Evolutionary conservation across 495 filamentous ascomycete species (phyloP), one percentile per base, ranked within the genome.

Genomic region (Aspergillus carlsbadensis): DNA sequence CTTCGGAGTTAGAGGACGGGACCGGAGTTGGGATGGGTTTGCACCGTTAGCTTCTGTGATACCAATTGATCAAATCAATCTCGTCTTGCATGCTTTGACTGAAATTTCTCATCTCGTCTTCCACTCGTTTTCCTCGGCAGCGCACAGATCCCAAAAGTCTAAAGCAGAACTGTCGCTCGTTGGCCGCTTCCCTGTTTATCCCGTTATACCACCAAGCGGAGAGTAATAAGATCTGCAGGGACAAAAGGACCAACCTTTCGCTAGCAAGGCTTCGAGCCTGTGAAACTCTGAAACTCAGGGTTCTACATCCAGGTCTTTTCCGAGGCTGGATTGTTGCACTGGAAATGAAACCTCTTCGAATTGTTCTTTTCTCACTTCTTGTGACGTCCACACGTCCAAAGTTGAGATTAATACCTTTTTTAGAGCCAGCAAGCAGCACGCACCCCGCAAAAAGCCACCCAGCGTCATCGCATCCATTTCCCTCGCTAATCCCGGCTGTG

Each of bases 161-260:
- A 29, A 4, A 29, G 4, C 26, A 4, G 4, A 8, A 29, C 8
- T 29, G 26, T 29, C 26, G 26, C 26, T 29, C 26, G 26, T 29
- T 29, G 26, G 26, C 8, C 26, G 8, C 26, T 29, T 29, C 8
- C 26, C 26, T 35, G 26, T 8, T 35, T 35, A 35, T 47, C 17
- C 44, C n/a, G n/a, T n/a, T n/a, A n/a, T n/a, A n/a, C n/a, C n/a
- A n/a, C n/a, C n/a, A n/a, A 47, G n/a, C 29, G 34, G 17, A 14
- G 33, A 6, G 10, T 34, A 47, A 47, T 34, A 47, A 47, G 44
- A 47, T 47, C 44, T 47, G 29, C 44, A 47, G 44, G 44, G 44
- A 34, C 44, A 29, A 29, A 3, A 29, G 26, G 26, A 29, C 26
- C 26, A 29, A 29, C 26, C 8, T 29, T 29, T 8, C 26, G 26